Evolutionary conservation across 2,329 filamentous ascomycete species (phyloP), one percentile per base, ranked within the genome.

Genomic region (Talaromyces funiculosus): DNA sequence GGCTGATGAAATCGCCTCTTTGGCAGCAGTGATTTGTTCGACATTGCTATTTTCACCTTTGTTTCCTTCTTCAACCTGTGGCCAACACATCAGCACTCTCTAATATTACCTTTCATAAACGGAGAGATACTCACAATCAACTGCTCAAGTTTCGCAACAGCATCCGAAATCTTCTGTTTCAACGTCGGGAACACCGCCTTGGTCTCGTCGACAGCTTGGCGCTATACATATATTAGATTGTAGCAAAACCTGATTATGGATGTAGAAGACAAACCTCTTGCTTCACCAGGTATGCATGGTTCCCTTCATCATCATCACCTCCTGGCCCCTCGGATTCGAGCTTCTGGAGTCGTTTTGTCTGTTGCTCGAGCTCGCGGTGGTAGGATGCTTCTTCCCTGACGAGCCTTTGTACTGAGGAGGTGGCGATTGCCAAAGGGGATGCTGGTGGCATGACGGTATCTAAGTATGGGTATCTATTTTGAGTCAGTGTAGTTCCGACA

Each of bases 331-430:
- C 85, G 16, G 60, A 57, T 47, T 81, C 79, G 29, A 63, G 53
- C 43, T 59, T 61, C 72, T 87, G 82, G 18, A 96, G 81, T 72
- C 86, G 85, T 63, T 83, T 82, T 67, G 90, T 82, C 73, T 97
- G 92, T 65, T 87, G 81, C 64, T 83, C 80, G 20, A 92, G 83
- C 75, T 99, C 94, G 72, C 89, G 89, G 80, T 92, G 89, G 78
- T 99, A 97, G 68, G 88, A 93, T 40, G 84, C 81, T 75, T 97
- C 90, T 76, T 99, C 94, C 76, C 96, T 97, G 66, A 96, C 85
- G 53, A 97, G 84, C 62, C 94, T 90, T 68, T 84, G 81, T 66
- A 97, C 85, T 20, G 90, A 86, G 63, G 87, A 85, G 24, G 90
- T 94, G 47, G 89, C 86, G 71, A 97, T 94, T 68, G 85, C 77